Percentiles rank a stretch among this genome's conserved stretches.
phyloP scores from a whole-genome alignment of 2,329 filamentous ascomycete genomes.

The Neopestalotiopsis rosae region DNA sequence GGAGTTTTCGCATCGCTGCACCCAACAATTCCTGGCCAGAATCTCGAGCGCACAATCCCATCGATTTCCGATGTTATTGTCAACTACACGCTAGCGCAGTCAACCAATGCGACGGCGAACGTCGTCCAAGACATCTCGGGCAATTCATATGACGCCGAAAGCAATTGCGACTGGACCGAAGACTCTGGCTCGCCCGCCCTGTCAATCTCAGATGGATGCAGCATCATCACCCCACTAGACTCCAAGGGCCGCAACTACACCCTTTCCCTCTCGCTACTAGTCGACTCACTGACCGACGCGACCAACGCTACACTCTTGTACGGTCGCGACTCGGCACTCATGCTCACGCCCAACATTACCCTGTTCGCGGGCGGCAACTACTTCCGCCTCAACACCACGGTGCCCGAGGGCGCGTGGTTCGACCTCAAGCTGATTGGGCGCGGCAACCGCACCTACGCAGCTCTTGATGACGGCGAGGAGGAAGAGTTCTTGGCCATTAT shows the following conservation, averaged over 20 bases:
- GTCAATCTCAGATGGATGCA: constrained; percentile 42
- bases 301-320: constrained; percentile 46
- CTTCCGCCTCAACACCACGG: constrained; percentile 39
- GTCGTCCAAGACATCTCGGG: constrained; percentile 41
- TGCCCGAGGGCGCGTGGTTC: constrained; percentile 37
- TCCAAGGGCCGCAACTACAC: constrained; percentile 65
- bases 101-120: background rate
- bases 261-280: constrained; percentile 48
- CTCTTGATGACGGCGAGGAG: constrained; percentile 26
- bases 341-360: constrained; percentile 43
- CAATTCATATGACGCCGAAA: constrained; percentile 46
- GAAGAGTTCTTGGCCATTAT: constrained; percentile 48
- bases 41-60: constrained; percentile 49
- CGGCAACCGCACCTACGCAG: constrained; percentile 39
- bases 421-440: constrained; percentile 35
- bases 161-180: constrained; percentile 39
- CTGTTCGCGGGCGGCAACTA: constrained; percentile 41
- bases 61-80: constrained; percentile 42
- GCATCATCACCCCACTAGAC: constrained; percentile 49
- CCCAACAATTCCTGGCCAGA: constrained; percentile 49
- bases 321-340: constrained; percentile 49
- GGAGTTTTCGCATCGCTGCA: constrained; percentile 44
- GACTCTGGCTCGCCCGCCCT: constrained; percentile 31
- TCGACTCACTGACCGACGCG: constrained; percentile 35
- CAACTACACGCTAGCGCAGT: constrained; percentile 36